Percentiles rank a stretch among this genome's conserved stretches.
These are phyloP conservation scores for Annulohypoxylon maeteangense DNA, from an alignment of 495 filamentous ascomycete genomes.

Conservation along the genomic window DNA sequence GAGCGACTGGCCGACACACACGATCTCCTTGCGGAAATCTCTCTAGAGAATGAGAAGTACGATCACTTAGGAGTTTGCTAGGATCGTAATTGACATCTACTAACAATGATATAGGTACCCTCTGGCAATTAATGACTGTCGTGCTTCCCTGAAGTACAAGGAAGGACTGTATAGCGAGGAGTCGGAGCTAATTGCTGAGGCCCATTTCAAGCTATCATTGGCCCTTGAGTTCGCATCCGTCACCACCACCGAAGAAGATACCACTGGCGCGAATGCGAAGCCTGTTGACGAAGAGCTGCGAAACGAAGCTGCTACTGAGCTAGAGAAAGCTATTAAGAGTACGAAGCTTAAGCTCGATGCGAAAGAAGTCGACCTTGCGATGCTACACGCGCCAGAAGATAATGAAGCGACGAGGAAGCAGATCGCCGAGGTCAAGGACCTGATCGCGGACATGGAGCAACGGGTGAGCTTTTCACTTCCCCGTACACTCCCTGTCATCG, in stretches of 20 bases:
- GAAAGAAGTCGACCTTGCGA: slow-evolving; percentile 72
- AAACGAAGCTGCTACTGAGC: slow-evolving; percentile 77
- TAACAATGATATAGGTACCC: slow-evolving; percentile 65
- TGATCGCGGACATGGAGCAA: slow-evolving; percentile 88
- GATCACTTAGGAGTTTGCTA: slow-evolving; percentile 3
- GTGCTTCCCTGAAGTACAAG: slow-evolving; percentile 78
- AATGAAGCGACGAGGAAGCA: slow-evolving; percentile 70
- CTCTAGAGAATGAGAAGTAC: slow-evolving; percentile 86
- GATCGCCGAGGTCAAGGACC: slow-evolving; percentile 85
- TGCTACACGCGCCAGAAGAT: slow-evolving; percentile 62
- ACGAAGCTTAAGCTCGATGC: slow-evolving; percentile 78
- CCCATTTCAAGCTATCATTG: slow-evolving; percentile 93
- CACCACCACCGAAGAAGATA: slow-evolving; percentile 67
- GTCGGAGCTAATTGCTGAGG: slow-evolving; percentile 87
- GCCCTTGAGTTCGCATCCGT: slow-evolving; percentile 92
- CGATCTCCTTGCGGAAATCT: slow-evolving; percentile 92
- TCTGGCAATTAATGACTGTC: slow-evolving; percentile 82
- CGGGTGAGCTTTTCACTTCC: slow-evolving; percentile 63
- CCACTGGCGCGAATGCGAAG: slow-evolving; percentile 43
- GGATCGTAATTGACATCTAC: slow-evolving; percentile 14
- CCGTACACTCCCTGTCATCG: slow-evolving; percentile 41
- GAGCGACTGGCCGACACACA: slow-evolving; percentile 90
- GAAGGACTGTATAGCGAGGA: slow-evolving; percentile 78
- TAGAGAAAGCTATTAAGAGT: slow-evolving; percentile 84
- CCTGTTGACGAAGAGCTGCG: slow-evolving; percentile 74